Evolutionary conservation across 495 filamentous ascomycete species (phyloP), one percentile per base, ranked within the genome.

Genomic region (Mycothermus thermophilus): DNA sequence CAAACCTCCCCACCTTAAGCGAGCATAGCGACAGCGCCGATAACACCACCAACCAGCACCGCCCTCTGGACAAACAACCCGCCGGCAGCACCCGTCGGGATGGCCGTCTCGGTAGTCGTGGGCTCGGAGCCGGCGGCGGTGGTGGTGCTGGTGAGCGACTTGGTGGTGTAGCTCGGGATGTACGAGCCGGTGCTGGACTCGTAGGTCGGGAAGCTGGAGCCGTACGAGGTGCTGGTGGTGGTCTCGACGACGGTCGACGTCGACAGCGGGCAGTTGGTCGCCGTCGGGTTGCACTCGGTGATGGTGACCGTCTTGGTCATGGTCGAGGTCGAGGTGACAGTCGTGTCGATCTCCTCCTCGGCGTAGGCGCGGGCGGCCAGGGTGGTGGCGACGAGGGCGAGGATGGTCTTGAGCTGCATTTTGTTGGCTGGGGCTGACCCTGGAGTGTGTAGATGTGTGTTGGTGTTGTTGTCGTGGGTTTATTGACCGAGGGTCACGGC

Each of bases 271-370:
- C 69, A 61, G 36, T 54, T 46, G 33, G 66, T 55, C 48, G 52
- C 51, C 22, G 52, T 56, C 7, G 61, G 57, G 46, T 57, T 62
- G 57, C 63, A 64, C 51, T 57, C 40, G 37, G 61, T 64, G 44
- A 67, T 58, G 44, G 65, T 67, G 48, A 64, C 45, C 19, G 61
- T 64, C 34, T 54, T 42, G 22, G 63, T 64, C 44, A 60, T 41
- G 38, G 59, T 62, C 35, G 52, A 50, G 17, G 60, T 64, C 39
- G 60, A 56, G 27, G 64, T 63, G 30, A 52, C 60, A 40, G 37
- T 53, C 27, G 40, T 48, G 30, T 47, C 38, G 29, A 24, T 35
- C 27, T 48, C 46, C 27, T 52, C 19, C 21, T 48, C 51, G 37
- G 42, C 32, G 19, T 42, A 51, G 37, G 55, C 21, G 20, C 52